These are phyloP conservation scores for Aureobasidium sp. DNA, from an alignment of 2,329 filamentous ascomycete genomes.

Conservation along the genomic window DNA sequence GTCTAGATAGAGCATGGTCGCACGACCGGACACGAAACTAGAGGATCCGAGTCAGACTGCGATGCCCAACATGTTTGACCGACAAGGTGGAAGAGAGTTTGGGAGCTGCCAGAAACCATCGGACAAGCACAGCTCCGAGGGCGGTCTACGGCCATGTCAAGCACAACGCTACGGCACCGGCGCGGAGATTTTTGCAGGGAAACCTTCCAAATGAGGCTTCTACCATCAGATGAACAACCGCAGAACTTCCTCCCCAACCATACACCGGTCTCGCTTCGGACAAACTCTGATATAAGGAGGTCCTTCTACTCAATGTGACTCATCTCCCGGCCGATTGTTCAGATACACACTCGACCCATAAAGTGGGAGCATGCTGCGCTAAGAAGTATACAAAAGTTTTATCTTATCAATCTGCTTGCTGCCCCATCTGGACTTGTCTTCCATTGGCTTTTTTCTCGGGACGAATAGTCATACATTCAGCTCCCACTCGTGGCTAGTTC, in stretches of 20 bases:
- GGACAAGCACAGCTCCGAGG: background rate
- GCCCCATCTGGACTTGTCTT: background rate
- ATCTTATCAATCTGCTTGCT: conserved; percentile 10
- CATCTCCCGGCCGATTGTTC: background rate
- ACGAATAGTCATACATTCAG: background rate
- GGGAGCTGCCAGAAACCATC: background rate
- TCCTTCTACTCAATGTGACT: background rate
- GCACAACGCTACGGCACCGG: conserved; percentile 5
- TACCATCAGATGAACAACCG: background rate
- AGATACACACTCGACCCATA: background rate
- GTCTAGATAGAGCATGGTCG: background rate
- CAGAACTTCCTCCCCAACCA: background rate
- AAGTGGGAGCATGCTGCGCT: background rate
- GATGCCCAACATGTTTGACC: background rate
- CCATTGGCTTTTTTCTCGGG: background rate
- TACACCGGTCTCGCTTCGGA: background rate
- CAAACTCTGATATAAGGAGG: background rate
- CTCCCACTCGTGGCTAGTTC: background rate
- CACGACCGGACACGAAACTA: background rate
- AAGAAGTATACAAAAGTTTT: background rate
- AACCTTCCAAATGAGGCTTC: background rate
- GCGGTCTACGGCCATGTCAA: background rate
- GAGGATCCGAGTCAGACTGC: background rate
- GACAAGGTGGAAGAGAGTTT: background rate
- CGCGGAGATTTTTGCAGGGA: background rate